phyloP scores from a whole-genome alignment of 2,329 filamentous ascomycete genomes.

The Fusarium longipes region DNA sequence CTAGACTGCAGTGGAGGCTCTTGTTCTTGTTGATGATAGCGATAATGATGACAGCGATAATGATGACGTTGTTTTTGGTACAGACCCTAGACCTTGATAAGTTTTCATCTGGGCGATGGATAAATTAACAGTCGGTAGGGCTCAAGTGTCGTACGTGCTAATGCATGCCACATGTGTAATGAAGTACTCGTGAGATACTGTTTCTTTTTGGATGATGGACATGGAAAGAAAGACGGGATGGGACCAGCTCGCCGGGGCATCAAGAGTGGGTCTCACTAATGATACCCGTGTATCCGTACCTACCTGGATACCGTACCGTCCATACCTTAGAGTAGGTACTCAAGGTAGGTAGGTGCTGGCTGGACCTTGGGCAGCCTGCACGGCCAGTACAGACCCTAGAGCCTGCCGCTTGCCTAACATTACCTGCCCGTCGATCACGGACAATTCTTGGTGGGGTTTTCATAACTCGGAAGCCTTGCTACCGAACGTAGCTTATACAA shows the following conservation, averaged over 20 bases:
- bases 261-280: neutral
- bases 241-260: conserved; percentile 27
- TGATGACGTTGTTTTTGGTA: neutral
- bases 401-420: neutral
- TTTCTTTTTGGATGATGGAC: conserved; percentile 17
- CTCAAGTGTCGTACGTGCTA: conserved; percentile 11
- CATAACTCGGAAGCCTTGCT: conserved; percentile 16
- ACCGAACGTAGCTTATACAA: neutral
- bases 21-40: neutral
- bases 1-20: conserved; percentile 20
- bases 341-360: neutral
- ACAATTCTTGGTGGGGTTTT: conserved; percentile 9
- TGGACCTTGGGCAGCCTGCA: neutral
- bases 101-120: neutral
- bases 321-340: neutral
- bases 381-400: neutral
- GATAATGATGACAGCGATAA: neutral
- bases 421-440: conserved; percentile 19
- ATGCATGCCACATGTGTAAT: neutral
- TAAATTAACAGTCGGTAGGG: too few relatives aligned
- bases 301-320: neutral
- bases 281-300: neutral
- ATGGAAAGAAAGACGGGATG: conserved; percentile 14
- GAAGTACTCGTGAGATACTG: conserved; percentile 1
- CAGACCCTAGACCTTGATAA: neutral